A percentile compares a stretch with the other conserved stretches of the same genome.
Evolutionary conservation across 78 protist species (phyloP).

Genomic region (Dictyostelium citrinum): DNA sequence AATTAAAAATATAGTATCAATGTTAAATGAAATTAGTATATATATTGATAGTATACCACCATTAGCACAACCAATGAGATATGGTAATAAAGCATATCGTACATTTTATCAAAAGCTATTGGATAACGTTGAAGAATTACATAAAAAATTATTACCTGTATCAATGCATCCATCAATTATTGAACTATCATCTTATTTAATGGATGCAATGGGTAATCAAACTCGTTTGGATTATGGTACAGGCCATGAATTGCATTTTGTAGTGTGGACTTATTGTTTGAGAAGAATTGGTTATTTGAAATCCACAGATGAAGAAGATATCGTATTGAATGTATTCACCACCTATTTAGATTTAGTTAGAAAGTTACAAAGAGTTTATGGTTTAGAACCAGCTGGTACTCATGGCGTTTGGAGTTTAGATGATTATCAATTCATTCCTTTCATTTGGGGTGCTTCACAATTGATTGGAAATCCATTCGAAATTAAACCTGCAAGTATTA

Average conservation of each 20-base stretch:
- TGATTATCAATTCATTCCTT: slow-evolving; percentile 96
- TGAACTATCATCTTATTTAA: slow-evolving; percentile 90
- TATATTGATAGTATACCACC: slow-evolving; percentile 85
- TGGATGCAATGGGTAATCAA: slow-evolving; percentile 89
- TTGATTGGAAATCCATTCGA: slow-evolving; percentile 35
- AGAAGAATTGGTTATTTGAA: slow-evolving; percentile 24
- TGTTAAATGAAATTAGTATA: slow-evolving; percentile 29
- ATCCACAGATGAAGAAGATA: slow-evolving; percentile 45
- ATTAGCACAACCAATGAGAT: slow-evolving; percentile 77
- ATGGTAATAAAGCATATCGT: slow-evolving; percentile 91
- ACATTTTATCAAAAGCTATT: slow-evolving; percentile 25
- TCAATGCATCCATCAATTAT: not conserved
- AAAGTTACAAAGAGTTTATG: slow-evolving; percentile 85
- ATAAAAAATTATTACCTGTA: slow-evolving; percentile 21
- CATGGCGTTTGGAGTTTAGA: slow-evolving; percentile 99
- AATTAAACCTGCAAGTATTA: slow-evolving; percentile 59
- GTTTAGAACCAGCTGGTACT: slow-evolving; percentile 98
- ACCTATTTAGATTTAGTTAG: slow-evolving; percentile 78
- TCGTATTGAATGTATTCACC: slow-evolving; percentile 54
- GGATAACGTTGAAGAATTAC: slow-evolving; percentile 5
- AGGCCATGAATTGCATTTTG: slow-evolving; percentile 95
- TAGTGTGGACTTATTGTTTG: slow-evolving; percentile 49
- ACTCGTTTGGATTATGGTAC: slow-evolving; percentile 98
- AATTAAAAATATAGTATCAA: not conserved
- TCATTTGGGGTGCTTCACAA: slow-evolving; percentile 96